A percentile compares a stretch with the other conserved stretches of the same genome.
Conservation (phyloP, 768 basidiomycete species). For the Ramaria sp. region DNA sequence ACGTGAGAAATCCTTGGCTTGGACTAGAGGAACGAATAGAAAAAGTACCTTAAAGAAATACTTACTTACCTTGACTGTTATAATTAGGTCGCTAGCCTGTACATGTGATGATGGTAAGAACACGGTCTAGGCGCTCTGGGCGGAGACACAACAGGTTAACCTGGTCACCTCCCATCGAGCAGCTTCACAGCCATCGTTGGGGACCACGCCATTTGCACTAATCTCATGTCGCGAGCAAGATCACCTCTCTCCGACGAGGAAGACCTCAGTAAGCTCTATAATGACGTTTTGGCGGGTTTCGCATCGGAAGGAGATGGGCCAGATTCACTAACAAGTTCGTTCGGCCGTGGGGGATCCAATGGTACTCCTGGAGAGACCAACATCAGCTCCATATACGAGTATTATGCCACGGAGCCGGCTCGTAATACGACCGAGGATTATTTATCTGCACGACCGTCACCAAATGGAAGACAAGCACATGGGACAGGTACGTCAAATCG, state of each 20-base stretch:
- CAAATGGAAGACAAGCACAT: neutral
- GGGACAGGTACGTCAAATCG: neutral
- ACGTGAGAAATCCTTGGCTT: no score
- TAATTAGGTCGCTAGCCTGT: no score
- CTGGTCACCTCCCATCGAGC: no score
- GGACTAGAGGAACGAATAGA: no score
- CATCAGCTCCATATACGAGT: neutral
- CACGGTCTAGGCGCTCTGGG: no score
- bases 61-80: no score
- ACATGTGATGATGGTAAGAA: no score
- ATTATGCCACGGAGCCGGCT: neutral
- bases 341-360: neutral
- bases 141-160: no score
- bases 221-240: neutral
- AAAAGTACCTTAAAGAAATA: no score
- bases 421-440: neutral
- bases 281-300: conserved; percentile 1
- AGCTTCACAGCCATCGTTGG: neutral
- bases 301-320: neutral
- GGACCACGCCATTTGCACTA: neutral
- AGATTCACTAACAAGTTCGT: neutral
- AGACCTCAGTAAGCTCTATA: neutral
- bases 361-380: conserved; percentile 3
- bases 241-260: neutral
- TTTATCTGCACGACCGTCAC: neutral